These are phyloP conservation scores for Keithomyces neogunnii DNA, from an alignment of 2,329 filamentous ascomycete genomes.

Conservation along the genomic window DNA sequence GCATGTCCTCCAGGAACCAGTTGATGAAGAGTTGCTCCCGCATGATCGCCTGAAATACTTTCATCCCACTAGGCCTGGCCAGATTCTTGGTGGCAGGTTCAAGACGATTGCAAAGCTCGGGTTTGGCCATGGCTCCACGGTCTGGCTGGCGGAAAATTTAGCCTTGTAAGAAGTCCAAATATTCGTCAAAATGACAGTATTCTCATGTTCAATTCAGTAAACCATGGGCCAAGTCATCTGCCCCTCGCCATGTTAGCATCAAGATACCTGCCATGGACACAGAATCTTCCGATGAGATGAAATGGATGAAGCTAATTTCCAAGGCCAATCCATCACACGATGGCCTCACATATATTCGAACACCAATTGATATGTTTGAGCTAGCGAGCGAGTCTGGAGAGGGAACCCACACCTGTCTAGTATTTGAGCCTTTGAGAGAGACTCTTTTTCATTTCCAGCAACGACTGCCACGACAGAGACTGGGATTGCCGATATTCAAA, in stretches of 20 bases:
- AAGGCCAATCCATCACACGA: not conserved
- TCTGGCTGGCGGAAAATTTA: constrained; percentile 27
- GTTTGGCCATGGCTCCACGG: constrained; percentile 25
- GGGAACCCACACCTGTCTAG: too few relatives aligned
- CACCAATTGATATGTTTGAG: not conserved
- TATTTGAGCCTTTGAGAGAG: too few relatives aligned
- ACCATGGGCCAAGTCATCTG: not conserved
- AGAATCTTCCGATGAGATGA: not conserved
- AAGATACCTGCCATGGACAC: not conserved
- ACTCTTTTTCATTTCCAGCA: too few relatives aligned
- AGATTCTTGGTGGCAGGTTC: constrained; percentile 24
- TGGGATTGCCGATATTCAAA: too few relatives aligned
- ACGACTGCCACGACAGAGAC: too few relatives aligned
- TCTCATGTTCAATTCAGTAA: not conserved
- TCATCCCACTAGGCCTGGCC: constrained; percentile 12
- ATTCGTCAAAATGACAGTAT: not conserved
- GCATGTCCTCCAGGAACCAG: too few relatives aligned
- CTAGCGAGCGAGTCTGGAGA: too few relatives aligned
- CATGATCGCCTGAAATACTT: constrained; percentile 9
- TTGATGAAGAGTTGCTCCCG: constrained; percentile 11
- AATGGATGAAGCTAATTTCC: not conserved
- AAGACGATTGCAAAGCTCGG: constrained; percentile 27
- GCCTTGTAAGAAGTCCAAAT: constrained; percentile 7
- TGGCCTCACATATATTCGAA: not conserved
- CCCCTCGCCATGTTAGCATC: not conserved